phyloP scores from a whole-genome alignment of 2,329 filamentous ascomycete genomes.

The Aspergillus cejpii region DNA sequence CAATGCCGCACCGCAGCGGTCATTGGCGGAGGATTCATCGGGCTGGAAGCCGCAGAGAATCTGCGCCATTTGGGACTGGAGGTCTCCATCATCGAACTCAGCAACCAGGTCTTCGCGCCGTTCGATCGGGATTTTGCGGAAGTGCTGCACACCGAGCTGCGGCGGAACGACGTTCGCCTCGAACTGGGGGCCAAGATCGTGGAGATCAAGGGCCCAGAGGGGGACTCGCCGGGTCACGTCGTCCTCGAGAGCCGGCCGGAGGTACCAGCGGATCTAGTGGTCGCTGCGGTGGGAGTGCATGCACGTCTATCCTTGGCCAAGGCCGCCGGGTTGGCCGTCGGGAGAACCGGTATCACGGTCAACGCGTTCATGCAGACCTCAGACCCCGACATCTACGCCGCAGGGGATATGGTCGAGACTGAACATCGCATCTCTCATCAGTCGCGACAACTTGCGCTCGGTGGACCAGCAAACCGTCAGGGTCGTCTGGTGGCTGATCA shows the following conservation, averaged over 20 bases:
- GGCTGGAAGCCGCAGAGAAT: neutral
- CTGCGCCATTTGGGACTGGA: neutral
- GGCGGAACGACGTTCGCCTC: neutral
- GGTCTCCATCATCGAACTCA: neutral
- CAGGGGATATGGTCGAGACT: neutral
- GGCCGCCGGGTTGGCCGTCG: neutral
- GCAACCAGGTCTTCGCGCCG: neutral
- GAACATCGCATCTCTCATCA: neutral
- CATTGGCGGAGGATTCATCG: neutral
- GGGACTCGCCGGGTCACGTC: neutral
- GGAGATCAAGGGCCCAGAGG: neutral
- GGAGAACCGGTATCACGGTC: neutral
- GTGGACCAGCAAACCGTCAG: neutral
- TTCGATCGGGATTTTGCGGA: neutral
- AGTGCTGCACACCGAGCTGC: neutral
- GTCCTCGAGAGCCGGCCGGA: neutral
- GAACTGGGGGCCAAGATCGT: neutral
- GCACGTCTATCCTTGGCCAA: neutral
- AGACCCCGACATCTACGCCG: neutral
- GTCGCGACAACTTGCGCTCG: neutral
- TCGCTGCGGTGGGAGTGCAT: neutral
- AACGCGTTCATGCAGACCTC: neutral
- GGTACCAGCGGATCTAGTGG: neutral
- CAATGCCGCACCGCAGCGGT: neutral
- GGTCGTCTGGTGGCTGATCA: neutral